Evolutionary conservation across 176 grass and related monocot species (phyloP), one percentile per base, ranked within the genome.

Genomic region (Urochloa ruziziensis): DNA sequence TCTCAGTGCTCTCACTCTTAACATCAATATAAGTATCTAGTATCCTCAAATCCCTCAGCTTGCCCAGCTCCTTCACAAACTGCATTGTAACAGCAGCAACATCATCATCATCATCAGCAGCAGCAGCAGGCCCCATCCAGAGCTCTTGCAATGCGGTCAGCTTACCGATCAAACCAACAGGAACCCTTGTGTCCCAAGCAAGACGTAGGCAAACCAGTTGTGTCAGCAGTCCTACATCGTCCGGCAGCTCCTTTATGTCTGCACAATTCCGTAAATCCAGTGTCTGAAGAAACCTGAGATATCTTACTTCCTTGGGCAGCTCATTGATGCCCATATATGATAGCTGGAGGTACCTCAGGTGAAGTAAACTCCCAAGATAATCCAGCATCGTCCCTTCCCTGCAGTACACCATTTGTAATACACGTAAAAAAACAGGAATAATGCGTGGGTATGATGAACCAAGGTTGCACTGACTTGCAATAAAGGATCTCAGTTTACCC

Each of bases 21-120:
- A 6, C 16, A 49, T 0, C 0, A 43, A 69, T 69, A 0, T 0
- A 0, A 15, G 5, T 8, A 1, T 0, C 0, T 10, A 69, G 66
- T 21, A 42, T 23, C 66, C 66, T 43, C 37, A 69, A 23, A 10
- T 32, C 44, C 44, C 0, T 18, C 15, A 48, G 8, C 23, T 15
- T 2, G 1, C 66, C 23, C 44, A 73, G 44, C 7, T 73, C 25
- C 27, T 73, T 51, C 7, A 51, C 8, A 70, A 70, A 46, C 6
- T 27, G 63, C 33, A 37, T 27, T 48, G 6, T 44, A 11, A 10
- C 10, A 27, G 2, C 5, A 15, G 1, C 14, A 40, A 8, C 39
- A 40, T 6, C 39, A 40, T 10, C 39, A 40, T 9, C 4, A 40
- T 1, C 39, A 9, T 5, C 3, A 40, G 39, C 37, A 37, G 36